A percentile compares a stretch with the other conserved stretches of the same genome.
Conservation (phyloP, 2,329 filamentous ascomycete genomes). For the Aspergillus caelatus region DNA sequence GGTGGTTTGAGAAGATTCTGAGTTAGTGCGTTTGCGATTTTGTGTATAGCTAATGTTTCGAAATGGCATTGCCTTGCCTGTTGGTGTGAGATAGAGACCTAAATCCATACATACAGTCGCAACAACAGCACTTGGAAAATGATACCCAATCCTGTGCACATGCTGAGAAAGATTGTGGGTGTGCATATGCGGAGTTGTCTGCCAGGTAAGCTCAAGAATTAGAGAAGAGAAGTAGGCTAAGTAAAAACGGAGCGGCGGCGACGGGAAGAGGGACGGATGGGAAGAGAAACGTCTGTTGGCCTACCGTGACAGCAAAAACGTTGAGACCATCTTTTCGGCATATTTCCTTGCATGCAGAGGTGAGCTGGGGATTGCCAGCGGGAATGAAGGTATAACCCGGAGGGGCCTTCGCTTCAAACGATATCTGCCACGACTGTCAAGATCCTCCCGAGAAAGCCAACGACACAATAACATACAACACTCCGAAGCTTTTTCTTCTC, state of each 20-base stretch:
- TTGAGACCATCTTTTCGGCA: constrained; percentile 58
- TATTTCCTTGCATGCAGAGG: constrained; percentile 61
- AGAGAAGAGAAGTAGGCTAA: constrained; percentile 9
- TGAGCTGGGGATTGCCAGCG: constrained; percentile 62
- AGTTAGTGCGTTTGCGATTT: constrained; percentile 26
- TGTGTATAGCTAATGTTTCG: constrained; percentile 31
- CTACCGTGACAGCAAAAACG: constrained; percentile 63
- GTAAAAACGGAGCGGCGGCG: constrained; percentile 6
- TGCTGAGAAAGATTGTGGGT: constrained; percentile 61
- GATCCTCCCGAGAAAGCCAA: constrained; percentile 16
- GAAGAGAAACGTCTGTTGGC: constrained; percentile 28
- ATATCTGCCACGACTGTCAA: constrained; percentile 52
- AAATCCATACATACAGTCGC: constrained; percentile 57
- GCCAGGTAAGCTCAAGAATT: constrained; percentile 17
- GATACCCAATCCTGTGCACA: constrained; percentile 64
- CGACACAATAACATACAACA: constrained; percentile 43
- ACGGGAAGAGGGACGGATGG: constrained; percentile 6
- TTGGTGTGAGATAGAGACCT: constrained; percentile 49
- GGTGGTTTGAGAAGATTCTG: constrained; percentile 45
- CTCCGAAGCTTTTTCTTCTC: constrained; percentile 63
- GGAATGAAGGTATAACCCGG: constrained; percentile 64
- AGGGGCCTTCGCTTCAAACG: constrained; percentile 58
- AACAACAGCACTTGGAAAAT: constrained; percentile 64
- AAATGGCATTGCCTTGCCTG: constrained; percentile 50
- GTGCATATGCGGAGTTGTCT: constrained; percentile 55